Evolutionary conservation across 1,139 yeast genomes (phyloP).

Genomic region (Zygosaccharomyces sapae): DNA sequence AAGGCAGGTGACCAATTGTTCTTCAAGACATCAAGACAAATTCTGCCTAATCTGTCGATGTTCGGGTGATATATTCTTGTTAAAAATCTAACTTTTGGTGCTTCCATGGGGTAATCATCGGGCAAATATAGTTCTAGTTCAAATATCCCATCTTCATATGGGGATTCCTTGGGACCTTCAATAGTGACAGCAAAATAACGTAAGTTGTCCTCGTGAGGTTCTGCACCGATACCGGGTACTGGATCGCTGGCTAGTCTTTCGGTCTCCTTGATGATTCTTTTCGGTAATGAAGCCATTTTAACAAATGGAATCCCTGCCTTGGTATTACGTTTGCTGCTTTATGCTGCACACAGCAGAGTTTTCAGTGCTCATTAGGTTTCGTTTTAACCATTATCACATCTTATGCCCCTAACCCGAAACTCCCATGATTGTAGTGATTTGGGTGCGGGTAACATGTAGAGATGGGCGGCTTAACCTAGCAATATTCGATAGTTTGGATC

Average conservation of each 20-base stretch:
- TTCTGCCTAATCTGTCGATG: constrained; percentile 90
- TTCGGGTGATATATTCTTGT: constrained; percentile 96
- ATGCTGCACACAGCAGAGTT: too few species aligned
- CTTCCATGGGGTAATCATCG: constrained; percentile 61
- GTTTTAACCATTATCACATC: too few species aligned
- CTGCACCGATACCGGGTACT: constrained; percentile 91
- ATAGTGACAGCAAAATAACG: constrained; percentile 86
- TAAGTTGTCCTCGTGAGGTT: constrained; percentile 88
- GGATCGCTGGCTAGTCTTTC: constrained; percentile 90
- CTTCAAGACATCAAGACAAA: constrained; percentile 90
- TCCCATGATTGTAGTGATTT: too few species aligned
- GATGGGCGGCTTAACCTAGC: too few species aligned
- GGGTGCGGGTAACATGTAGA: too few species aligned
- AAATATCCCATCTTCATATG: constrained; percentile 64
- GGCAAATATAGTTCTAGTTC: constrained; percentile 52
- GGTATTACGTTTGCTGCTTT: too few species aligned
- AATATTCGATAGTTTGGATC: too few species aligned
- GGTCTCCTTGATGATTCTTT: constrained; percentile 92
- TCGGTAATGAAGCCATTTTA: constrained; percentile 65
- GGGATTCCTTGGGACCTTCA: constrained; percentile 73
- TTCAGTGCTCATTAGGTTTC: too few species aligned
- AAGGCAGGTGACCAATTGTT: constrained; percentile 97
- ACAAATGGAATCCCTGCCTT: too few species aligned
- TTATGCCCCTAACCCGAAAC: too few species aligned
- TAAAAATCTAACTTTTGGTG: constrained; percentile 87